Evolutionary conservation across 768 basidiomycete species (phyloP).

Genomic region (Hygrocybe punicea): DNA sequence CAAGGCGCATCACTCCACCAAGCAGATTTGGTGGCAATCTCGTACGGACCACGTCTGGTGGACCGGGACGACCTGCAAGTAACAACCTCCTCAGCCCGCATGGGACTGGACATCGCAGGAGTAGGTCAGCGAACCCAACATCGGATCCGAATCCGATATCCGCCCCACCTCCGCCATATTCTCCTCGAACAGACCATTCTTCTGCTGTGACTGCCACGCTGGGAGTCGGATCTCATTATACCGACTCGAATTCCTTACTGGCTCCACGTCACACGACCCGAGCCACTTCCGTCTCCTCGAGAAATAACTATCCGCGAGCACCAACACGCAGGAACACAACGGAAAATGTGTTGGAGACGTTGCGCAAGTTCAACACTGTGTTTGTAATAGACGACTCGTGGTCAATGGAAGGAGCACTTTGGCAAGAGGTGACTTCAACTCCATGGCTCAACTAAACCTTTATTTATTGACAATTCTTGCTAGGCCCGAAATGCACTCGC

Average conservation of each 20-base stretch:
- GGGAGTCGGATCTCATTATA: neutral
- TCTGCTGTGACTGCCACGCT: neutral
- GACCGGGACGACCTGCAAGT: neutral
- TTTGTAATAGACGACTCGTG: slow-evolving; percentile 59
- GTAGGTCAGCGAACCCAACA: slow-evolving; percentile 5
- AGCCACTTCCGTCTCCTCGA: neutral
- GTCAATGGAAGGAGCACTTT: slow-evolving; percentile 50
- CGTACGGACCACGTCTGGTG: neutral
- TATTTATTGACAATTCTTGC: neutral
- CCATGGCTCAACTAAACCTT: neutral
- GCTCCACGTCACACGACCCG: neutral
- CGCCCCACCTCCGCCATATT: slow-evolving; percentile 8
- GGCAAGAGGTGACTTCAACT: slow-evolving; percentile 44
- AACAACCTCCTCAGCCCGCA: slow-evolving; percentile 1
- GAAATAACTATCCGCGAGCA: slow-evolving; percentile 5
- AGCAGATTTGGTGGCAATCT: neutral
- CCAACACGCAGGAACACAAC: slow-evolving; percentile 15
- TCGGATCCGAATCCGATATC: neutral
- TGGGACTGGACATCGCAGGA: slow-evolving; percentile 6
- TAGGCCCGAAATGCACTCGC: slow-evolving; percentile 48
- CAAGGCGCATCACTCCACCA: neutral
- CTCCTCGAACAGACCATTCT: neutral
- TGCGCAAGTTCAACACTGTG: slow-evolving; percentile 53
- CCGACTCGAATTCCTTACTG: neutral
- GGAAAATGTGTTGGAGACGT: slow-evolving; percentile 33